phyloP scores from a whole-genome alignment of 2,329 filamentous ascomycete genomes.

The Colletotrichum abscissum region DNA sequence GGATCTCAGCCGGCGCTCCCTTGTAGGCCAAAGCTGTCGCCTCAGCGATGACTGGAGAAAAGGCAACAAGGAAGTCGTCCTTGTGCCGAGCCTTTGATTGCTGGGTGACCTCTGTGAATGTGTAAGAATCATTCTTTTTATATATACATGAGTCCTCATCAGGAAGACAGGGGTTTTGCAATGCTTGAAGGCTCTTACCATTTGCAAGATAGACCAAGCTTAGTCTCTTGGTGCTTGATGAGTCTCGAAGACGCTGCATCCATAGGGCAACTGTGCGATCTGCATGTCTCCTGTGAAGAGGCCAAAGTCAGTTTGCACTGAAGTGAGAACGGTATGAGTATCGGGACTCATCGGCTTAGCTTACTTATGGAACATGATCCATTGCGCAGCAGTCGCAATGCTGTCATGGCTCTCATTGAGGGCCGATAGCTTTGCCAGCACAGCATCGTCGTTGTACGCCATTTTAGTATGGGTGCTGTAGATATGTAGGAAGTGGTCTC shows the following conservation, averaged over 20 bases:
- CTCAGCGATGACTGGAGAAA: slow-evolving; percentile 91
- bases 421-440: slow-evolving; percentile 92
- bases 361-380: slow-evolving; percentile 94
- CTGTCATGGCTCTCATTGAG: slow-evolving; percentile 98
- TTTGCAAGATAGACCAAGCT: slow-evolving; percentile 96
- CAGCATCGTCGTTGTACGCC: slow-evolving; percentile 96
- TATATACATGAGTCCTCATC: not conserved
- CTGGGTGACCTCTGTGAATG: slow-evolving; percentile 85
- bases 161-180: not conserved
- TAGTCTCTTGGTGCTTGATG: slow-evolving; percentile 84
- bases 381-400: slow-evolving; percentile 95
- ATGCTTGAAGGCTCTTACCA: slow-evolving; percentile 63
- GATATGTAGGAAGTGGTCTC: not conserved
- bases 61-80: slow-evolving; percentile 91
- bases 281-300: slow-evolving; percentile 80
- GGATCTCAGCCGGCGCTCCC: slow-evolving; percentile 85
- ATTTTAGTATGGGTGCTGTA: slow-evolving; percentile 57
- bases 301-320: slow-evolving; percentile 16
- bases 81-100: slow-evolving; percentile 94
- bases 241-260: slow-evolving; percentile 90
- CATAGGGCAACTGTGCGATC: slow-evolving; percentile 92
- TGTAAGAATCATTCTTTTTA: not conserved
- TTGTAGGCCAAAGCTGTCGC: slow-evolving; percentile 93
- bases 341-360: not conserved
- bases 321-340: not conserved